Evolutionary conservation across 805 yeast genomes (phyloP), one percentile per base, ranked within the genome.

Genomic region (Isabelozyma gotoi): DNA sequence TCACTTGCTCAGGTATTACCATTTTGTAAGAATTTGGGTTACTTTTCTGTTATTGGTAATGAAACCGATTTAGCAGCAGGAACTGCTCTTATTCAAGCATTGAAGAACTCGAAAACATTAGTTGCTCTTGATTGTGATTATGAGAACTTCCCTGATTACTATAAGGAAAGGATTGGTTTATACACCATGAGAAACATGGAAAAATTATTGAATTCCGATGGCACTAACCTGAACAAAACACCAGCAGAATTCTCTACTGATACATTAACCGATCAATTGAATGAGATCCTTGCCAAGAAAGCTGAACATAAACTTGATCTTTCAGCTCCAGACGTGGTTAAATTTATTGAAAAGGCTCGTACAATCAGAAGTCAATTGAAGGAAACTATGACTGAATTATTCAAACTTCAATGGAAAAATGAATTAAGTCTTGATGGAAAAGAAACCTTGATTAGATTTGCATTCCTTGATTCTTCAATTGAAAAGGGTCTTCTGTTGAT

Each of bases 131-230:
- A 85, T 51, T 71, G 87, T 40, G 91, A 87, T 52, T 74, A 74
- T 44, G 82, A 74, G 16, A 63, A 72, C 16, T 73, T 87, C 50
- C 84, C 91, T 10, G 78, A 76, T 41, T 70, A 75, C 39, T 74
- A 84, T 49, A 81, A 79, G 54, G 86, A 89, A 34, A 78, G 82
- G 54, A 78, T 90, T 45, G 94, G 95, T 1, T 74, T 87, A 36
- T 82, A 85, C 52, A 78, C 94, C 38, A 83, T 91, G 84, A 78
- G 85, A 53, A 91, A 91, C 61, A 84, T 90, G 84, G 89, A 85
- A 52, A 52, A 67, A 17, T 71, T 76, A 41, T 64, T 84, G 42
- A 73, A 74, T 44, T n/a, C 5, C 29, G 7, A n/a, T 7, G 60
- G 57, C 34, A 48, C 67, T 67, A 86, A 77, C 31, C 63, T 58